Conservation (phyloP, 2,329 filamentous ascomycete species). For the Colletotrichum scovillei region DNA sequence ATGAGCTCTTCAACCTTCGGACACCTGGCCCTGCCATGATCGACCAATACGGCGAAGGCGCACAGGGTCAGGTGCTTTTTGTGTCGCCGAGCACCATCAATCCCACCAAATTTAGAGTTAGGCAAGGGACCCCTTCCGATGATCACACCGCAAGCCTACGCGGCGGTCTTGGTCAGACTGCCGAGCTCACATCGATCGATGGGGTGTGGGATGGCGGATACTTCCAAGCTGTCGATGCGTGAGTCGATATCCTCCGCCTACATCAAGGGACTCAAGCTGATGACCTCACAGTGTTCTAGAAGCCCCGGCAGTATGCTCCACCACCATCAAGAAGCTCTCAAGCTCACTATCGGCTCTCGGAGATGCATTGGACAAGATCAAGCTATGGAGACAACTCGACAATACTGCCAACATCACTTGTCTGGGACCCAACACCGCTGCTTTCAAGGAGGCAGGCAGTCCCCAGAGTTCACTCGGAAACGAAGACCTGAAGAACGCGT, state of each 20-base stretch:
- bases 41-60: slow-evolving; percentile 30
- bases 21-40: slow-evolving; percentile 30
- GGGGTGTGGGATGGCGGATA: slow-evolving; percentile 37
- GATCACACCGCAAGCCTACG: slow-evolving; percentile 22
- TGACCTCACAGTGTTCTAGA: slow-evolving; percentile 32
- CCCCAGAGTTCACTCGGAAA: slow-evolving; percentile 34
- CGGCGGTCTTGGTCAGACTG: slow-evolving; percentile 33
- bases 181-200: slow-evolving; percentile 31
- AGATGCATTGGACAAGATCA: slow-evolving; percentile 28
- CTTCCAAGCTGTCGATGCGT: slow-evolving; percentile 39
- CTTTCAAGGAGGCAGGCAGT: slow-evolving; percentile 37
- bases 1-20: slow-evolving; percentile 37
- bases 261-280: neutral
- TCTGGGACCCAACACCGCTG: slow-evolving; percentile 37
- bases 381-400: slow-evolving; percentile 37
- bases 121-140: slow-evolving; percentile 16
- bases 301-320: slow-evolving; percentile 31
- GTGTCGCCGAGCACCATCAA: slow-evolving; percentile 26
- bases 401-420: slow-evolving; percentile 38
- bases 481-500: slow-evolving; percentile 29
- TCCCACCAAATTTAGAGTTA: slow-evolving; percentile 28
- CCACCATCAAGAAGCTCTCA: slow-evolving; percentile 32
- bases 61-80: slow-evolving; percentile 38
- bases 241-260: neutral
- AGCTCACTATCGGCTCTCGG: slow-evolving; percentile 25